A percentile compares a stretch with the other conserved stretches of the same genome.
Conservation (phyloP, 2,329 filamentous ascomycete genomes). For the Phaeosphaeriaceae sp. region DNA sequence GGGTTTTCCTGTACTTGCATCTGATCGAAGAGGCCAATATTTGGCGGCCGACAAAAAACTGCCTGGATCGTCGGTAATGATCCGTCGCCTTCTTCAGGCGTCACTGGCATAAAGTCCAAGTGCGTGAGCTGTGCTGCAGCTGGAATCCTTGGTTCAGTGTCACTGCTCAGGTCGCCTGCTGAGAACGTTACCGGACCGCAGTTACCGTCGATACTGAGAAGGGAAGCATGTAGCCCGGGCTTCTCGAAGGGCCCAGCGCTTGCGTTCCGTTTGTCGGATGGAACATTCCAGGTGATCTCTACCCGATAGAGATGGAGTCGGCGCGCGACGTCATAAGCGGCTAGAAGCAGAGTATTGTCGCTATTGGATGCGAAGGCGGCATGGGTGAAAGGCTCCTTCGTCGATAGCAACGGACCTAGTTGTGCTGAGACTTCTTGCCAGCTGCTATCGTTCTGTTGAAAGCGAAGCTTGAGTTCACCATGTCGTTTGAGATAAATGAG, state of each 20-base stretch:
- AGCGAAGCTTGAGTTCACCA: constrained; percentile 77
- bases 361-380: constrained; percentile 67
- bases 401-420: constrained; percentile 73
- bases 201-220: constrained; percentile 38
- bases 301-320: constrained; percentile 78
- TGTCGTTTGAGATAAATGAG: constrained; percentile 78
- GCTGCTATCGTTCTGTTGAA: constrained; percentile 74
- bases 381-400: constrained; percentile 55
- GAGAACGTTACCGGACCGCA: constrained; percentile 38
- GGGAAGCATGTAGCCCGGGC: constrained; percentile 38
- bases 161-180: constrained; percentile 30
- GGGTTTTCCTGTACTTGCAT: constrained; percentile 68
- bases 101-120: constrained; percentile 74
- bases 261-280: constrained; percentile 63
- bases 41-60: constrained; percentile 69
- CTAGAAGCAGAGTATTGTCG: constrained; percentile 66
- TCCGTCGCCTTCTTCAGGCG: constrained; percentile 67
- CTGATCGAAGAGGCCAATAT: constrained; percentile 43
- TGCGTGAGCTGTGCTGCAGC: constrained; percentile 65
- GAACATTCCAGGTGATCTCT: constrained; percentile 73
- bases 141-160: constrained; percentile 28
- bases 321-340: constrained; percentile 71
- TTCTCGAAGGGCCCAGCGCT: constrained; percentile 51
- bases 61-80: constrained; percentile 72
- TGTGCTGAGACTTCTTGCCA: constrained; percentile 77